Conservation (phyloP, 2,329 filamentous ascomycete genomes). For the Immersiporthe knoxdaviesiana region DNA sequence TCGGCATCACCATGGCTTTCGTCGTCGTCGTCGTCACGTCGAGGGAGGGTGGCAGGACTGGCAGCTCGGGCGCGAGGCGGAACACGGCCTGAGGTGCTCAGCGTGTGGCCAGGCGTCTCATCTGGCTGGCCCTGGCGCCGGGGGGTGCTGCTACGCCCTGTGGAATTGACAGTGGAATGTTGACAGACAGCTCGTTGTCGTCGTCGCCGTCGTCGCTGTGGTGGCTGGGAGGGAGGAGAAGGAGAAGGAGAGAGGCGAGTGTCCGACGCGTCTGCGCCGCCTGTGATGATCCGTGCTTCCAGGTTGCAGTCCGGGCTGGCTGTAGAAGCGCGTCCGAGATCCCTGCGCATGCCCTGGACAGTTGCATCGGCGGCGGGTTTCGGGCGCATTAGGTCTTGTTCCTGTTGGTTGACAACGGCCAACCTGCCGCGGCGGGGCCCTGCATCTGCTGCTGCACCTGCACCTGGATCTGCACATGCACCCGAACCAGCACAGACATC, state of each 20-base stretch:
- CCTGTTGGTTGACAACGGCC: not conserved
- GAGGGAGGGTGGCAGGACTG: slow-evolving; percentile 6
- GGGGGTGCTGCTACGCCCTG: not conserved
- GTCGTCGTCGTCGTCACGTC: slow-evolving; percentile 2
- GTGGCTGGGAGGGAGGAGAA: not conserved
- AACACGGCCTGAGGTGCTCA: not conserved
- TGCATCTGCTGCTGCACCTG: too few species aligned
- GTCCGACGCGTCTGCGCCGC: slow-evolving; percentile 22
- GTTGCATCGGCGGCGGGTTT: slow-evolving; percentile 23
- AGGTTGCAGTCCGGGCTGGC: not conserved
- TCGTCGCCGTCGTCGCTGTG: not conserved
- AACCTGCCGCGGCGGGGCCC: not conserved
- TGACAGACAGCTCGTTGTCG: not conserved
- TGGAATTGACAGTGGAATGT: too few species aligned
- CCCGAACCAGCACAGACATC: not conserved
- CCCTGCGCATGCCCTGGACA: slow-evolving; percentile 8
- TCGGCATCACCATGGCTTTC: not conserved
- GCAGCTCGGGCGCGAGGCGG: not conserved
- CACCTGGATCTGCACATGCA: too few species aligned
- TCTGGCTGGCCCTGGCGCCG: not conserved
- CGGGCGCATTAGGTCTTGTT: slow-evolving; percentile 13
- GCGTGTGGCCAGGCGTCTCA: not conserved
- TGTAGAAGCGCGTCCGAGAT: not conserved
- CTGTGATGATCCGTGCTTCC: slow-evolving; percentile 1
- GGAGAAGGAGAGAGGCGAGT: slow-evolving; percentile 19